Conservation (phyloP, 2,329 filamentous ascomycete species). For the Talaromyces sp. region DNA sequence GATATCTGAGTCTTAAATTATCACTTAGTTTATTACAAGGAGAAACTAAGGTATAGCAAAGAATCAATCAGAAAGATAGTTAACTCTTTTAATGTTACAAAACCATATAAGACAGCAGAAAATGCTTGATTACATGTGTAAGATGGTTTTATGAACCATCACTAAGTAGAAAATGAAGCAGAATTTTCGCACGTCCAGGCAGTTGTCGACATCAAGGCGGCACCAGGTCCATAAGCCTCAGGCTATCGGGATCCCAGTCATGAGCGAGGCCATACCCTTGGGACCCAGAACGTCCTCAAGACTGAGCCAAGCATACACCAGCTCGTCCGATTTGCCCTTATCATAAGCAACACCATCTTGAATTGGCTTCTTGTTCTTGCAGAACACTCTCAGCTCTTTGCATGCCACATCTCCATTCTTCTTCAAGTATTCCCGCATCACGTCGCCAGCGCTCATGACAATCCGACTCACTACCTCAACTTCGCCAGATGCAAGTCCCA, state of each 20-base stretch:
- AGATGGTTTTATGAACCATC: too few relatives aligned
- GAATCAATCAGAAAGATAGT: too few relatives aligned
- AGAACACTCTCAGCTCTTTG: slow-evolving; percentile 26
- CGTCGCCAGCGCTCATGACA: slow-evolving; percentile 22
- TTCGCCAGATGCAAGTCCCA: slow-evolving; percentile 15
- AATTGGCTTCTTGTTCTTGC: slow-evolving; percentile 17
- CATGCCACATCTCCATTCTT: slow-evolving; percentile 25
- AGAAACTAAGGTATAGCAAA: too few relatives aligned
- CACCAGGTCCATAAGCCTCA: slow-evolving; percentile 12
- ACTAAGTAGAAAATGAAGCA: too few relatives aligned
- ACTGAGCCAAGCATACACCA: slow-evolving; percentile 15
- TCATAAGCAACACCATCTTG: slow-evolving; percentile 18
- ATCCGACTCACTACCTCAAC: slow-evolving; percentile 19
- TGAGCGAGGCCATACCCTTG: slow-evolving; percentile 19
- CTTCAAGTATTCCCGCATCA: slow-evolving; percentile 25
- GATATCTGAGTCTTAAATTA: too few relatives aligned
- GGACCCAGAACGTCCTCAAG: slow-evolving; percentile 19
- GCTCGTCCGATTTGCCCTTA: slow-evolving; percentile 13
- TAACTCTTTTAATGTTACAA: too few relatives aligned
- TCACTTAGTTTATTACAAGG: too few relatives aligned
- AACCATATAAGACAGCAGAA: too few relatives aligned
- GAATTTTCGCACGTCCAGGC: too few relatives aligned
- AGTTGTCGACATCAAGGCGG: too few relatives aligned
- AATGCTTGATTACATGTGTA: too few relatives aligned
- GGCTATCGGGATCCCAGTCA: slow-evolving; percentile 22